phyloP scores from a whole-genome alignment of 2,329 filamentous ascomycete genomes.

The Nemania bipapillata region DNA sequence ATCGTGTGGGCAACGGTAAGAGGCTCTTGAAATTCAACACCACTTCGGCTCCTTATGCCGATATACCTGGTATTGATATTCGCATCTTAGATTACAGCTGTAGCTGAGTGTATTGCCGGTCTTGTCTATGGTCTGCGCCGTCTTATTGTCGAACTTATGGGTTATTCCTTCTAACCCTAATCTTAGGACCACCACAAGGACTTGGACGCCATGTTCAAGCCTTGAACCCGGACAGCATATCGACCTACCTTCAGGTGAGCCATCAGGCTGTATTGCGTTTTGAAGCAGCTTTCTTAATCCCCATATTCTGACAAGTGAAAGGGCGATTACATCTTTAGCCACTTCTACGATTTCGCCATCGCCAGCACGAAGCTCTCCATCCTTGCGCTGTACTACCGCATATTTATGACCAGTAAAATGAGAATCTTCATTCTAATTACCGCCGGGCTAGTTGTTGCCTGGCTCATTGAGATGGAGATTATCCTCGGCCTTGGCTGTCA shows the following conservation, averaged over 20 bases:
- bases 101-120: constrained; percentile 43
- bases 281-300: background rate
- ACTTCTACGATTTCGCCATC: constrained; percentile 48
- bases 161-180: constrained; percentile 22
- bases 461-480: constrained; percentile 46
- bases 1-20: constrained; percentile 48
- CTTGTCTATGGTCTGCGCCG: constrained; percentile 40
- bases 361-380: constrained; percentile 47
- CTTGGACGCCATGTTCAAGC: constrained; percentile 45
- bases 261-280: background rate
- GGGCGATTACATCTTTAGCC: constrained; percentile 49
- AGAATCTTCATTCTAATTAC: constrained; percentile 34
- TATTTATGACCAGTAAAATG: constrained; percentile 40
- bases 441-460: constrained; percentile 38
- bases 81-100: constrained; percentile 34
- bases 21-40: background rate
- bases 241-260: constrained; percentile 43
- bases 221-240: constrained; percentile 33
- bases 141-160: background rate
- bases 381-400: constrained; percentile 46
- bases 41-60: background rate
- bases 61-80: constrained; percentile 8
- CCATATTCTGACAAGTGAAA: constrained; percentile 31
- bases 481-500: constrained; percentile 43
- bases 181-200: constrained; percentile 41